These are phyloP conservation scores for Vitis hybrid DNA, from an alignment of 177 flowering plant species.

Conservation along the genomic window DNA sequence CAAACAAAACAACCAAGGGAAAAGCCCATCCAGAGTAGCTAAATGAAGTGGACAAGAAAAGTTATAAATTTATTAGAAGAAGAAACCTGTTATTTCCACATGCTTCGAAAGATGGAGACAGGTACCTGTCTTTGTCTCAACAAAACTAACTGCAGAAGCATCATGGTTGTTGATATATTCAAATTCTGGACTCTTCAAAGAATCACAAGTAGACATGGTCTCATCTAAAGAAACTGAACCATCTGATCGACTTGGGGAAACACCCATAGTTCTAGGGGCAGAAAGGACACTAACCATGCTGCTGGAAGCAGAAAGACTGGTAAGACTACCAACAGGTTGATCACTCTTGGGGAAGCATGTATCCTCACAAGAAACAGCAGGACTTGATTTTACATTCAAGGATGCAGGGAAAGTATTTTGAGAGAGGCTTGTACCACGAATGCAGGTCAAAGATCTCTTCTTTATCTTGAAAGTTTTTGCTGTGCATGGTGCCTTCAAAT, in stretches of 20 bases:
- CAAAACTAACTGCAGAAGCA: conserved; percentile 45
- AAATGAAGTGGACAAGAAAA: too few relatives aligned
- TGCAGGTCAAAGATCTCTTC: not conserved
- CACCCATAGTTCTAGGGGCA: not conserved
- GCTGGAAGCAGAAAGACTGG: not conserved
- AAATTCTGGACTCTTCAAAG: conserved; percentile 44
- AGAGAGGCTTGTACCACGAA: not conserved
- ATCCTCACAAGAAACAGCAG: not conserved
- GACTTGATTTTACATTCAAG: not conserved
- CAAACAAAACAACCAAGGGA: too few relatives aligned
- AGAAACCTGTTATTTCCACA: conserved; percentile 44
- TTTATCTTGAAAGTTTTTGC: not conserved
- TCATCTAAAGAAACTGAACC: conserved; percentile 7
- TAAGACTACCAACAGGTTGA: too few relatives aligned
- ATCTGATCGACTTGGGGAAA: not conserved
- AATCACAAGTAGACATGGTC: conserved; percentile 72
- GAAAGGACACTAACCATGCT: not conserved
- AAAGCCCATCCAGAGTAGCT: too few relatives aligned
- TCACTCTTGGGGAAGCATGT: not conserved
- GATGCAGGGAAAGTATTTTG: not conserved
- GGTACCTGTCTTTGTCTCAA: conserved; percentile 47
- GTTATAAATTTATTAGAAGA: not conserved
- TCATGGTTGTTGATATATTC: conserved; percentile 68
- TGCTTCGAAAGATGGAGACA: conserved; percentile 63
- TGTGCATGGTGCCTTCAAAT: not conserved